phyloP scores from a whole-genome alignment of 192 early-diverging fungal genomes.

The Chytriomyces sp. region DNA sequence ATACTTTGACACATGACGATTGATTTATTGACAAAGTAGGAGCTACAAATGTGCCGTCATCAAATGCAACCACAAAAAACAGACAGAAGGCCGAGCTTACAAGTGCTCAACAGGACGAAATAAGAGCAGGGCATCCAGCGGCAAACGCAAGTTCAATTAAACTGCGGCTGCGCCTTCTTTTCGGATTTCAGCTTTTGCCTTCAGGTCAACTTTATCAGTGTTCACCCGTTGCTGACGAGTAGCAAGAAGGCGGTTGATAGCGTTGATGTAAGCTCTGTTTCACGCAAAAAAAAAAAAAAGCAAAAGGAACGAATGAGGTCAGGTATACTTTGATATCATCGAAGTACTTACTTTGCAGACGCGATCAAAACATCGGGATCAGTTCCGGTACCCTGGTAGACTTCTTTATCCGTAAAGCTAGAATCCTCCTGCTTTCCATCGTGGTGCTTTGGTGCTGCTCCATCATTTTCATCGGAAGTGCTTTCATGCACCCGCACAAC shows the following conservation, averaged over 20 bases:
- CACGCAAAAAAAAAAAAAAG: background rate
- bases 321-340: background rate
- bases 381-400: conserved; percentile 76
- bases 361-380: conserved; percentile 89
- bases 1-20: background rate
- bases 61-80: too few relatives aligned
- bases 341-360: conserved; percentile 63
- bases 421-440: conserved; percentile 24
- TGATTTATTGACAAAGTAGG: too few relatives aligned
- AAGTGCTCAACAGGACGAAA: too few relatives aligned
- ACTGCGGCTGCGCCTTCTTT: conserved; percentile 24
- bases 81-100: too few relatives aligned
- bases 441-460: conserved; percentile 24
- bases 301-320: background rate
- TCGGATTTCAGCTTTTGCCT: conserved; percentile 1
- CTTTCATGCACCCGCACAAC: conserved; percentile 68
- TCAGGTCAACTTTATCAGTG: background rate
- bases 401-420: conserved; percentile 42
- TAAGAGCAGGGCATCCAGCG: too few relatives aligned
- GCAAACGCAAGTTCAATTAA: background rate
- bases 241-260: conserved; percentile 74
- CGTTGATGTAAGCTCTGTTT: conserved; percentile 76
- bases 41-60: too few relatives aligned
- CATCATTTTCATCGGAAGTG: conserved; percentile 22
- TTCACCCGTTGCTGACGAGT: conserved; percentile 17